Evolutionary conservation across 176 grass and related monocot genomes (phyloP), one percentile per base, ranked within the genome.

Genomic region (Dactylis glomerata): DNA sequence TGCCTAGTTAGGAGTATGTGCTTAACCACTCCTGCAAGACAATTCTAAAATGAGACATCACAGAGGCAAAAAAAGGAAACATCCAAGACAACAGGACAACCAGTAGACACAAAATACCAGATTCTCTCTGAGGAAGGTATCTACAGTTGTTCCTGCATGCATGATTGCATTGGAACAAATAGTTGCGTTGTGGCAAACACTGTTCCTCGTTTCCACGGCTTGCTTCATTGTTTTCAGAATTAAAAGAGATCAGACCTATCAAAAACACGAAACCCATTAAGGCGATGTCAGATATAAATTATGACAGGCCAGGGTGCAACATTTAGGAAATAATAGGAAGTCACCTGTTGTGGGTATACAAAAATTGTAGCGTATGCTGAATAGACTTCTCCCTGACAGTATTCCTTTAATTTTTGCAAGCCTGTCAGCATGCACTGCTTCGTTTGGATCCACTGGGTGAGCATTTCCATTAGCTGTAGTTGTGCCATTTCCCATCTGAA

Each of bases 221-320:
- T 99, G 97, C 86, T 99, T 99, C 89, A 96, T 96, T 27, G 93
- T 96, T 80, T 99, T 99, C 78, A 99, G 80, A 86, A 99, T 99
- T 67, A 99, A 88, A 87, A 99, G n/a, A n/a, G 93, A 83, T 99
- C 97, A 0, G 97, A 99, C 82, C 93, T 99, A 83, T 87, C 86
- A 84, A 80, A 75, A 31, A 87, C 68, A 89, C 78, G 47, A 42
- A n/a, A 52, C 36, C n/a, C 22, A 41, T 13, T 50, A 81, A 61
- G 77, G 61, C 57, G 72, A 78, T 42, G 85, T 76, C 38, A 85
- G 72, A 56, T 32, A 79, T 58, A 87, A 73, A 17, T 6, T 16
- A 52, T 12, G 72, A 72, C 14, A 37, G 34, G 36, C 13, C 9
- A 80, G 49, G 30, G 50, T 32, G 33, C 37, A 74, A 36, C 75